Evolutionary conservation across 352 stramenopile species (phyloP).

Genomic region (Globisporangium megalacanthum): DNA sequence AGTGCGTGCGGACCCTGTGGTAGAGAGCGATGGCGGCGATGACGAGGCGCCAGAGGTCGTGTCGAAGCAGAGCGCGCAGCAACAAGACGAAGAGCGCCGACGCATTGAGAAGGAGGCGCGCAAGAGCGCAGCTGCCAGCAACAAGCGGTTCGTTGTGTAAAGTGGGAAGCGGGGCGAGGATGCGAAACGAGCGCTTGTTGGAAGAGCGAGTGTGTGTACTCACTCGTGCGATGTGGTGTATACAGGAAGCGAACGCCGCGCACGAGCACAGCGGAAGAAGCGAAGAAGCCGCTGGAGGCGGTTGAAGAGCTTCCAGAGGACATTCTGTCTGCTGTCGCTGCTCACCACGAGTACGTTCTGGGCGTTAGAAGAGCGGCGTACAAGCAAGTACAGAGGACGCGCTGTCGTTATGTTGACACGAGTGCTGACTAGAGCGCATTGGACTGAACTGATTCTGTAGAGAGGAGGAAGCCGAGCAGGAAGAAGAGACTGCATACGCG

Average conservation of each 20-base stretch:
- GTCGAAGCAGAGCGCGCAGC: slow-evolving; percentile 59
- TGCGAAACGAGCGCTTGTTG: not conserved
- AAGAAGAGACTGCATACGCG: slow-evolving; percentile 25
- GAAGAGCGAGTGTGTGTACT: not conserved
- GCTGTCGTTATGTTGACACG: not conserved
- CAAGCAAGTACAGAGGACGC: no score
- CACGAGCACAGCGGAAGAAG: slow-evolving; percentile 6
- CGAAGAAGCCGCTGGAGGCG: slow-evolving; percentile 16
- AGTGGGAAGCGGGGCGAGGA: not conserved
- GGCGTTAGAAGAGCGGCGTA: not conserved
- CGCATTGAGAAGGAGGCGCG: slow-evolving; percentile 48
- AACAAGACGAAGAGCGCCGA: slow-evolving; percentile 42
- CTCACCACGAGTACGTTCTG: slow-evolving; percentile 43
- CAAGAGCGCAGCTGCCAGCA: slow-evolving; percentile 24
- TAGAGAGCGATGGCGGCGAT: slow-evolving; percentile 62
- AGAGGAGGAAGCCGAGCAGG: slow-evolving; percentile 45
- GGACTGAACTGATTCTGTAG: slow-evolving; percentile 9
- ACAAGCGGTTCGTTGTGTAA: slow-evolving; percentile 35
- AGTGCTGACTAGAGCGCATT: not conserved
- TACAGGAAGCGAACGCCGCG: slow-evolving; percentile 33
- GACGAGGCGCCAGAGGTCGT: slow-evolving; percentile 77
- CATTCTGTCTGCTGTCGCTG: slow-evolving; percentile 59
- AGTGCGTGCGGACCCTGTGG: slow-evolving; percentile 21
- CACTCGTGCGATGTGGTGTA: no score
- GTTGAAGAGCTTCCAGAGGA: slow-evolving; percentile 54